Conservation (phyloP, 345 rosid genomes). For the Triadica sebifera region DNA sequence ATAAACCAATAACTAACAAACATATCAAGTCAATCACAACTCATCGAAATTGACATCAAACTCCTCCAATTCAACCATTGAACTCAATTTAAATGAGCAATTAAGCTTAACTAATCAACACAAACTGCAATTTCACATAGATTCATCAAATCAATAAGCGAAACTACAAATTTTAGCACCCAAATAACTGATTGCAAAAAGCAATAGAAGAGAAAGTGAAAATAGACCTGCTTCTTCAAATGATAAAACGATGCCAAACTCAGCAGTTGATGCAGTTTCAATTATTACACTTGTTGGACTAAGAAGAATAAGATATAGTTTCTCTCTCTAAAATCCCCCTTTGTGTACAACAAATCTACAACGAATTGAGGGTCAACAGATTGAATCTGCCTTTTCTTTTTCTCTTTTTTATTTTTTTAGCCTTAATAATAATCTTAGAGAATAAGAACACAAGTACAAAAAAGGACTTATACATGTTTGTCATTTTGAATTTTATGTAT, state of each 20-base stretch:
- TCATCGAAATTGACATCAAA: background rate
- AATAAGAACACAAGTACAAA: too few species aligned
- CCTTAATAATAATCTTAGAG: background rate
- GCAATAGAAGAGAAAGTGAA: background rate
- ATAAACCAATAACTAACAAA: background rate
- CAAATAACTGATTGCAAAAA: background rate
- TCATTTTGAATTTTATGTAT: too few species aligned
- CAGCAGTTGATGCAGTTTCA: background rate
- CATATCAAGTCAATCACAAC: background rate
- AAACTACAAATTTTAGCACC: background rate
- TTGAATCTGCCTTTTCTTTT: background rate
- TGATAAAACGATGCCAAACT: background rate
- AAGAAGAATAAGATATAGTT: background rate
- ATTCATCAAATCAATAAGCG: background rate
- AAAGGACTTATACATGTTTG: too few species aligned
- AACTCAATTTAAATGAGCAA: background rate
- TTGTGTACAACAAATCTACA: constrained; percentile 4
- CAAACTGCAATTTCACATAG: background rate
- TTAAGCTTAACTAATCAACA: background rate
- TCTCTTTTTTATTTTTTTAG: background rate
- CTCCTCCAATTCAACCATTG: background rate
- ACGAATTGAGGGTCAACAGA: background rate
- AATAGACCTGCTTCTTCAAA: constrained; percentile 3
- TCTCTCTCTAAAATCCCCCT: background rate
- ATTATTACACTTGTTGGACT: background rate